Percentiles rank a stretch among this genome's conserved stretches.
These are phyloP conservation scores for Wallacemonas sp. DNA, from an alignment of 208 protist genomes.

Conservation along the genomic window DNA sequence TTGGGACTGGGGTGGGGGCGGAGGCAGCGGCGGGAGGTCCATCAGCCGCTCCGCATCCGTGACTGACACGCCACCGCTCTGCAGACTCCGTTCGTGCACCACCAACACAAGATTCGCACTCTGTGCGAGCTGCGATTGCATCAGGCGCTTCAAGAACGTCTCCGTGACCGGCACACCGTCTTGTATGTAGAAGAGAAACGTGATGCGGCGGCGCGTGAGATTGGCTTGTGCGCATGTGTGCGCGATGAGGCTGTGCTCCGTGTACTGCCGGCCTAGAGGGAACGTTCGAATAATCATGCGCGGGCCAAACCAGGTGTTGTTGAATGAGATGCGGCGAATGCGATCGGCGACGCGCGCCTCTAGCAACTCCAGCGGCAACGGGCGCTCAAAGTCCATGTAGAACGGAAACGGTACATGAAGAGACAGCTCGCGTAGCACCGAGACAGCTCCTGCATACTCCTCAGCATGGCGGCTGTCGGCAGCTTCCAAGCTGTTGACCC, in stretches of 20 bases:
- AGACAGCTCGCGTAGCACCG: conserved; percentile 66
- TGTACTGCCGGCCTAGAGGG: conserved; percentile 69
- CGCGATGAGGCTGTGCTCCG: conserved; percentile 70
- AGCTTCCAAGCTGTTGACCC: neutral
- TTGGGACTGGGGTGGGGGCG: neutral
- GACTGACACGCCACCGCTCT: conserved; percentile 47
- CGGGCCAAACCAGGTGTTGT: conserved; percentile 79
- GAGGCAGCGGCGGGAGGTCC: neutral
- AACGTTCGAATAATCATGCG: conserved; percentile 84
- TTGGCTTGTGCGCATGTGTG: conserved; percentile 88
- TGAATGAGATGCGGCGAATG: conserved; percentile 81
- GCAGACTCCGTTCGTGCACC: conserved; percentile 68
- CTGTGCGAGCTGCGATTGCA: conserved; percentile 58
- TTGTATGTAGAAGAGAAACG: conserved; percentile 81
- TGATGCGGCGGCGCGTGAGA: conserved; percentile 74
- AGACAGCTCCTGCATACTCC: conserved; percentile 60
- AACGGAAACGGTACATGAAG: conserved; percentile 74
- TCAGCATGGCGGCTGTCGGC: conserved; percentile 33
- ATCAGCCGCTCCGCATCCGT: conserved; percentile 4
- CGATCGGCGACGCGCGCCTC: conserved; percentile 73
- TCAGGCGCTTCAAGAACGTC: conserved; percentile 52
- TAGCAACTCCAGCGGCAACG: conserved; percentile 58
- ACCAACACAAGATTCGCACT: conserved; percentile 81
- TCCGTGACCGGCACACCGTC: conserved; percentile 66
- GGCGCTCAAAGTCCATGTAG: conserved; percentile 75